Conservation (phyloP, 2,329 filamentous ascomycete genomes). For the Pyrenophora seminiperda region DNA sequence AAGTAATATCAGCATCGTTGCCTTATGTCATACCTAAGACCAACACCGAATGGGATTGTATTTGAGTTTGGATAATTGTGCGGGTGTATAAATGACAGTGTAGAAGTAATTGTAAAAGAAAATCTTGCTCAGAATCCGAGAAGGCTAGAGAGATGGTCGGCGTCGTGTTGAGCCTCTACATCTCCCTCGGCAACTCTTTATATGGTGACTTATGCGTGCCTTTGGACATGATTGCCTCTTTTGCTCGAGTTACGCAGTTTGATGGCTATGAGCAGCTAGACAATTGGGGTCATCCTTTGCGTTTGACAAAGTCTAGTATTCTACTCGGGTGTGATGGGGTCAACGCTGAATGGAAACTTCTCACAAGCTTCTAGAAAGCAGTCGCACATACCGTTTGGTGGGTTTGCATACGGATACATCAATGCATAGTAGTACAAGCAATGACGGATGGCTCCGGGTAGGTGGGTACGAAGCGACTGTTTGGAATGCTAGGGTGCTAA, state of each 20-base stretch:
- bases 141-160: not conserved
- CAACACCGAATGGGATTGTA: not conserved
- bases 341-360: not conserved
- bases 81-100: not conserved
- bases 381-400: not conserved
- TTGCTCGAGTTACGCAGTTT: conserved; percentile 18
- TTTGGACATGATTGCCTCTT: not conserved
- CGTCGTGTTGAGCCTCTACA: not conserved
- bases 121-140: not conserved
- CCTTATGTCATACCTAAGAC: not conserved
- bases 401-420: not conserved
- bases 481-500: conserved; percentile 15
- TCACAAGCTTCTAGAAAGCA: not conserved
- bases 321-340: not conserved
- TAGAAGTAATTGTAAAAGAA: not conserved
- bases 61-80: not conserved
- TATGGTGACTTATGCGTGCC: not conserved
- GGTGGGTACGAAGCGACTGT: conserved; percentile 11
- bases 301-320: not conserved
- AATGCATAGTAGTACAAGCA: conserved; percentile 4
- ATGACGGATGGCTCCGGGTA: conserved; percentile 11
- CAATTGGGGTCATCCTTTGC: conserved; percentile 13
- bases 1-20: not conserved
- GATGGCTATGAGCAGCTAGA: conserved; percentile 16
- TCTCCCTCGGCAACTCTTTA: conserved; percentile 2